Percentiles rank a stretch among this genome's conserved stretches.
phyloP scores from a whole-genome alignment of 2,329 filamentous ascomycete genomes.

The Hawksworthiomyces lignivorus region DNA sequence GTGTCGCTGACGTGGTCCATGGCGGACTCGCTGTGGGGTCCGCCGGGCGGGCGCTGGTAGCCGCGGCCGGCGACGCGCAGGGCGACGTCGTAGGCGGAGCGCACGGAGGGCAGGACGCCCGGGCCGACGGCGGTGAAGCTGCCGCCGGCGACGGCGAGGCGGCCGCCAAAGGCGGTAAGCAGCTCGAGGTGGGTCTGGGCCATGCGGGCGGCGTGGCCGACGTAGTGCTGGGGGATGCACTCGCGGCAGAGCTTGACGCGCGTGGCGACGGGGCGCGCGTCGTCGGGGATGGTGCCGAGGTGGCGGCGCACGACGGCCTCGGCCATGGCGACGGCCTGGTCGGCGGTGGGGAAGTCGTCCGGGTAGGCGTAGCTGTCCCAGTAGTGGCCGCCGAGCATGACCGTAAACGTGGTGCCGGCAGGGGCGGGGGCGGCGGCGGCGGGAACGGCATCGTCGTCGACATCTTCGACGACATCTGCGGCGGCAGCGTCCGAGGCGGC shows the following conservation, averaged over 20 bases:
- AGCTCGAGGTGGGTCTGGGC: conserved; percentile 48
- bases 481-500: conserved; percentile 10
- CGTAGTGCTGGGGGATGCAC: conserved; percentile 84
- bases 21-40: neutral
- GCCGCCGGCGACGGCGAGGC: conserved; percentile 55
- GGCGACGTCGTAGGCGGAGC: conserved; percentile 40
- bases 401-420: conserved; percentile 75
- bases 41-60: neutral
- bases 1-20: conserved; percentile 17
- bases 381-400: conserved; percentile 92
- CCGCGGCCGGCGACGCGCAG: conserved; percentile 25
- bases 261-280: conserved; percentile 38
- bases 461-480: conserved; percentile 39
- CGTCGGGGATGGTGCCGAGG: conserved; percentile 55
- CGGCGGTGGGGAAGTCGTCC: conserved; percentile 50
- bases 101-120: conserved; percentile 44
- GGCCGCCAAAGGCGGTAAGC: conserved; percentile 47
- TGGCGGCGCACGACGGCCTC: conserved; percentile 63
- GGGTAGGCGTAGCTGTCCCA: conserved; percentile 51
- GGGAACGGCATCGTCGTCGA: conserved; percentile 12
- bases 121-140: conserved; percentile 44
- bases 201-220: conserved; percentile 66
- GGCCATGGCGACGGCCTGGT: conserved; percentile 63
- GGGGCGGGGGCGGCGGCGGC: conserved; percentile 4
- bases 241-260: conserved; percentile 52